Evolutionary conservation across 1,284 basidiomycete genomes (phyloP), one percentile per base, ranked within the genome.

Genomic region (Ustilago trichophora): DNA sequence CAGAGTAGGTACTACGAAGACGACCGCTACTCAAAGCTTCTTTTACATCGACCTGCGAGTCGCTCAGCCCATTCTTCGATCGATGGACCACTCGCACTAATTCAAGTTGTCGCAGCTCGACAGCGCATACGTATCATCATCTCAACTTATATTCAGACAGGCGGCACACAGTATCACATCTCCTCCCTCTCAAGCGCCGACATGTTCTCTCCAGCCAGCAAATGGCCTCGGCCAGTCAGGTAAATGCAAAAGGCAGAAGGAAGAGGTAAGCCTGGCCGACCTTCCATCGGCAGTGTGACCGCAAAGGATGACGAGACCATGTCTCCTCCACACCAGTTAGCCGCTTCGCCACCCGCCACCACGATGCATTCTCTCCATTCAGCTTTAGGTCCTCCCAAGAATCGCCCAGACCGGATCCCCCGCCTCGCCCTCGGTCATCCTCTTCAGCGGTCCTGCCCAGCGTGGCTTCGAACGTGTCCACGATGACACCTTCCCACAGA

Each of bases 391-490:
- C 65, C n/a, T 42, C 42, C 5, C 41, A 49, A 26, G 41, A 31
- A 18, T 62, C 58, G 25, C 58, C 58, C 18, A 40, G 32, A 34
- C 40, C 34, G 2, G 21, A 24, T n/a, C 10, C 50, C 54, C 46
- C 4, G 36, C 50, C 21, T 68, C 58, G 7, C 65, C 65, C 10
- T 48, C 58, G 10, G 45, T 68, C 29, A 56, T 68, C 29, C 54
- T 57, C 24, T 68, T 68, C 43, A 41, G 40, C 31, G 65, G 65
- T 21, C 65, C 65, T 12, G 44, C 53, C 7, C 19, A 57, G 16
- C 45, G 46, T 22, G 49, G 49, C 40, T 68, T 68, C n/a, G 65
- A 68, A 26, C 53, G 65, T 6, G 47, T 62, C 11, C 54, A 57
- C 47, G 58, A 62, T 41, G 65, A 62, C 15, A 36, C 40, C 7